Conservation (phyloP, 768 basidiomycete genomes). For the Xerocomellus intermedius region DNA sequence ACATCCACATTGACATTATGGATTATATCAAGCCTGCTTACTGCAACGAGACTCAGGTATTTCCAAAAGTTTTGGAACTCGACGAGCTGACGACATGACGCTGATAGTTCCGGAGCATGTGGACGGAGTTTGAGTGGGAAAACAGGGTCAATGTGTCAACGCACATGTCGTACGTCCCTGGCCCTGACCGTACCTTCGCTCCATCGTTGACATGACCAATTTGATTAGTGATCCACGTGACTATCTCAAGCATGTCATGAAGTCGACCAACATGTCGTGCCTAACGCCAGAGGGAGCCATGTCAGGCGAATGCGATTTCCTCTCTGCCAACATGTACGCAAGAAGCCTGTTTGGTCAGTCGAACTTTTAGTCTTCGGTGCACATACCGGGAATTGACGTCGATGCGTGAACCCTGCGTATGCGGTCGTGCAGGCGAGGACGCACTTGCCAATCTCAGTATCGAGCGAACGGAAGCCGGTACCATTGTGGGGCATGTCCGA, state of each 20-base stretch:
- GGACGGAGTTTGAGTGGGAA: constrained; percentile 99
- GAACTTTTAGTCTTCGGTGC: neutral
- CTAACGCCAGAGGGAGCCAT: constrained; percentile 85
- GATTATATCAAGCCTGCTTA: constrained; percentile 58
- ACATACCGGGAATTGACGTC: neutral
- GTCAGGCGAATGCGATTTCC: constrained; percentile 95
- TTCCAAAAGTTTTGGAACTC: neutral
- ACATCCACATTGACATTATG: constrained; percentile 96
- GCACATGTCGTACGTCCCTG: constrained; percentile 63
- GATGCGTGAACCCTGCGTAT: too few relatives aligned
- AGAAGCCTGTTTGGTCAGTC: constrained; percentile 85
- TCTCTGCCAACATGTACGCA: constrained; percentile 96
- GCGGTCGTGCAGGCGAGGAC: constrained; percentile 69
- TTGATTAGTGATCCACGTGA: constrained; percentile 72
- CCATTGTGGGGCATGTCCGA: constrained; percentile 88
- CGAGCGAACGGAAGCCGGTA: constrained; percentile 79
- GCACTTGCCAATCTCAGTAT: constrained; percentile 93
- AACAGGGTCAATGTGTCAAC: constrained; percentile 95
- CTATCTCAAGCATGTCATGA: constrained; percentile 94
- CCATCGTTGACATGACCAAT: neutral
- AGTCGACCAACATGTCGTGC: constrained; percentile 96
- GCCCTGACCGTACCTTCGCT: neutral
- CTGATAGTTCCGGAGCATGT: constrained; percentile 89
- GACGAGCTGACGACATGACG: constrained; percentile 3
- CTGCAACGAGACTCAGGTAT: constrained; percentile 91